phyloP scores from a whole-genome alignment of 2,329 filamentous ascomycete species.

The Colletotrichum liriopes region DNA sequence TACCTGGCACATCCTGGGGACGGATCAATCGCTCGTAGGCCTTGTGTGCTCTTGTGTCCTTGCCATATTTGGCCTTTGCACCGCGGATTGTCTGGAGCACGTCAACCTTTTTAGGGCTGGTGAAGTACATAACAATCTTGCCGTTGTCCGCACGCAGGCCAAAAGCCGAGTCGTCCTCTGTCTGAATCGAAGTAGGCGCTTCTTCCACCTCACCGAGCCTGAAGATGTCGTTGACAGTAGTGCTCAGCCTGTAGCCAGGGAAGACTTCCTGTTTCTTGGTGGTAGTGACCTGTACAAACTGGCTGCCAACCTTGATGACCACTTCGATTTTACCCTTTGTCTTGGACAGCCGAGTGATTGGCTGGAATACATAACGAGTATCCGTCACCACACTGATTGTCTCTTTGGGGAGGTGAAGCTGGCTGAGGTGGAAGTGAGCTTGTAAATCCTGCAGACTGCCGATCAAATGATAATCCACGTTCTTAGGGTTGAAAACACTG shows the following conservation, averaged over 20 bases:
- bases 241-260: slow-evolving; percentile 72
- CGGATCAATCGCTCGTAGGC: slow-evolving; percentile 76
- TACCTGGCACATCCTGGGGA: slow-evolving; percentile 80
- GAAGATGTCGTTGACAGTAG: slow-evolving; percentile 80
- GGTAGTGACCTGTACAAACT: slow-evolving; percentile 80
- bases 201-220: slow-evolving; percentile 78
- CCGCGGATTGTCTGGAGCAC: slow-evolving; percentile 75
- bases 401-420: slow-evolving; percentile 78
- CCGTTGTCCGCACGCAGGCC: slow-evolving; percentile 78
- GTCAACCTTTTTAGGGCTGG: slow-evolving; percentile 75
- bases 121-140: slow-evolving; percentile 81
- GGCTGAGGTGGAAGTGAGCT: slow-evolving; percentile 76
- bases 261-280: slow-evolving; percentile 79
- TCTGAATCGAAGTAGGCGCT: slow-evolving; percentile 74
- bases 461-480: slow-evolving; percentile 77
- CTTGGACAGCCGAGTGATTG: slow-evolving; percentile 76
- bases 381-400: slow-evolving; percentile 79
- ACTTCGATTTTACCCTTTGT: slow-evolving; percentile 81
- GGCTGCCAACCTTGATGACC: slow-evolving; percentile 77
- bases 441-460: slow-evolving; percentile 78
- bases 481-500: slow-evolving; percentile 76
- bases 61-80: slow-evolving; percentile 76
- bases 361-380: slow-evolving; percentile 76
- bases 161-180: slow-evolving; percentile 78
- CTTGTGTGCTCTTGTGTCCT: slow-evolving; percentile 73